A percentile compares a stretch with the other conserved stretches of the same genome.
Conservation (phyloP, 2,329 filamentous ascomycete species). For the Thielaviopsis ethacetica region DNA sequence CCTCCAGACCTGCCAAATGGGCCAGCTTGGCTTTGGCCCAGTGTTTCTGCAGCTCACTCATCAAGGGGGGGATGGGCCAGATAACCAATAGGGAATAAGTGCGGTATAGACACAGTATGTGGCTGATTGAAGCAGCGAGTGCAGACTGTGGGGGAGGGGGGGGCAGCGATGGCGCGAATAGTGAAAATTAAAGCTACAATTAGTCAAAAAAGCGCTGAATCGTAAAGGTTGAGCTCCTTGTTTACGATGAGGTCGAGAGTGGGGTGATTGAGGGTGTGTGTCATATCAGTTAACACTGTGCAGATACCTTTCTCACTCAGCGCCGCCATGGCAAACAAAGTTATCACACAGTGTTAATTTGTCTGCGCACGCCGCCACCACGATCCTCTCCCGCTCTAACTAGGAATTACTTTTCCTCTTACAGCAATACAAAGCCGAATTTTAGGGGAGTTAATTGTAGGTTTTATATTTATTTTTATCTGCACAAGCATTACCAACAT, state of each 20-base stretch:
- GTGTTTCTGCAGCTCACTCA: conserved; percentile 68
- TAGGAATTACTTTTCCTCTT: not conserved
- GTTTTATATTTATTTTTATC: not conserved
- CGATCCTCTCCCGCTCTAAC: not conserved
- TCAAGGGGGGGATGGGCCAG: conserved; percentile 20
- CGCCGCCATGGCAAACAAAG: not conserved
- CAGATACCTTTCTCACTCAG: not conserved
- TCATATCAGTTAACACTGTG: not conserved
- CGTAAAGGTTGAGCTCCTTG: not conserved
- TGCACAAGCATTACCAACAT: not conserved
- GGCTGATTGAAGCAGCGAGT: not conserved
- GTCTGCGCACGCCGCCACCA: not conserved
- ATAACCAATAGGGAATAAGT: not conserved
- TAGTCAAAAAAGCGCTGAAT: not conserved
- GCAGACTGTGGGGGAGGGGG: not conserved
- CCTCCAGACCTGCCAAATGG: conserved; percentile 25
- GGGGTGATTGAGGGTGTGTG: conserved; percentile 7
- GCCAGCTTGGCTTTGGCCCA: conserved; percentile 64
- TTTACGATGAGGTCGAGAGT: conserved; percentile 9
- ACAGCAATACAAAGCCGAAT: not conserved
- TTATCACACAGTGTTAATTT: not conserved
- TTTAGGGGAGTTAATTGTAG: not conserved
- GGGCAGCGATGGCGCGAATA: too few relatives aligned
- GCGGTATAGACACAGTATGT: not conserved
- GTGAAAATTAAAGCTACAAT: not conserved